Evolutionary conservation across 2,329 filamentous ascomycete species (phyloP).

Genomic region (Aspergillus sp.): DNA sequence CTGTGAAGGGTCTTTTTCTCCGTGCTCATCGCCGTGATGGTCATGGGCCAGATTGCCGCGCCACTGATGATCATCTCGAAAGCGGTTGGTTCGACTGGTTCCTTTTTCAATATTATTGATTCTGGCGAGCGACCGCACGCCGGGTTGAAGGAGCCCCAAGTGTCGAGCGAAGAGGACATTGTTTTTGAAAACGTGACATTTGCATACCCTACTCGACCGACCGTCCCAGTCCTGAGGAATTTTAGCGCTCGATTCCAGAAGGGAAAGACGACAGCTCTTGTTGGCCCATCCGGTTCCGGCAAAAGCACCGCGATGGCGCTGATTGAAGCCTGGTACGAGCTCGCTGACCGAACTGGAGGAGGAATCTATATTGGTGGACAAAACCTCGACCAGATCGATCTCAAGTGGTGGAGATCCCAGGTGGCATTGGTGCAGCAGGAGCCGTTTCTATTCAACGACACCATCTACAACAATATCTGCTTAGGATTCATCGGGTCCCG

Average conservation of each 20-base stretch:
- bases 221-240: conserved; percentile 38
- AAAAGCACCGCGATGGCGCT: conserved; percentile 54
- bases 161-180: background rate
- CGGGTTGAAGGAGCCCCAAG: background rate
- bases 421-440: conserved; percentile 57
- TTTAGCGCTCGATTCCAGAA: conserved; percentile 38
- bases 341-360: conserved; percentile 28
- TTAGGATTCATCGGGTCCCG: conserved; percentile 50
- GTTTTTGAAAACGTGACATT: conserved; percentile 40
- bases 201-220: conserved; percentile 41
- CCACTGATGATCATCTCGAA: background rate
- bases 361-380: conserved; percentile 34
- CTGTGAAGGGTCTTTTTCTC: background rate
- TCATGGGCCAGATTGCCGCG: background rate
- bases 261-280: conserved; percentile 47
- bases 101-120: background rate
- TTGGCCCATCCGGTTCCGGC: conserved; percentile 57
- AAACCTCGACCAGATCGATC: conserved; percentile 37
- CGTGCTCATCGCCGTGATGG: background rate
- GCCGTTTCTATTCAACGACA: conserved; percentile 55
- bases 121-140: background rate
- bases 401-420: conserved; percentile 38
- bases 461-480: conserved; percentile 59
- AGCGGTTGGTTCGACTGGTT: background rate
- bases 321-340: conserved; percentile 42